phyloP scores from a whole-genome alignment of 106 monocot species.

The Posidonia australis region DNA sequence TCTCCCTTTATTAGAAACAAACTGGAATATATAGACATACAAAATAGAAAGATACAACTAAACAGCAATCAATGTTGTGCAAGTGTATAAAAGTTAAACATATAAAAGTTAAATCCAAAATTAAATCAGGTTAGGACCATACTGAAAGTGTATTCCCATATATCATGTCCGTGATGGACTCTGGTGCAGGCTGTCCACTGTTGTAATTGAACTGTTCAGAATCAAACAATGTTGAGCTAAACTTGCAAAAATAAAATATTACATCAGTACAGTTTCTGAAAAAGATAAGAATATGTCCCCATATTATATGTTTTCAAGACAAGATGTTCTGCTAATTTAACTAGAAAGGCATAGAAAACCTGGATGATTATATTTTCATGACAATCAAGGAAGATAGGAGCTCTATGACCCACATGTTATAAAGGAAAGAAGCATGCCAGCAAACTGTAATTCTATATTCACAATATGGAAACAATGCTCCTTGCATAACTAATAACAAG shows the following conservation, averaged over 20 bases:
- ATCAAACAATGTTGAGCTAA: slow-evolving; percentile 4
- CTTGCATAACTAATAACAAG: no score
- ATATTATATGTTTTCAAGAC: neutral
- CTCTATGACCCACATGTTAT: no score
- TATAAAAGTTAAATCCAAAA: neutral
- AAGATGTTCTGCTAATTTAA: neutral
- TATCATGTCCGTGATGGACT: slow-evolving; percentile 84
- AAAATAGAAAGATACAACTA: neutral
- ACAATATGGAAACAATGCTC: no score
- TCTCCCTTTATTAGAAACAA: no score
- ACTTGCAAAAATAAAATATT: neutral
- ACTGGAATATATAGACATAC: neutral
- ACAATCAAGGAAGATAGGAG: no score
- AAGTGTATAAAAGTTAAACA: neutral
- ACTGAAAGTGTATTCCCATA: slow-evolving; percentile 95
- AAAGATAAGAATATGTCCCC: neutral
- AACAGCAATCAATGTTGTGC: neutral
- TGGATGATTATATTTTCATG: no score
- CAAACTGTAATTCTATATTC: no score
- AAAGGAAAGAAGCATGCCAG: no score
- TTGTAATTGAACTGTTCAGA: slow-evolving; percentile 82
- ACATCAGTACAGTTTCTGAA: neutral
- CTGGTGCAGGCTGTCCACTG: slow-evolving; percentile 98
- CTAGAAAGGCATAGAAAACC: no score
- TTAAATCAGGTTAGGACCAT: slow-evolving; percentile 10